These are phyloP conservation scores for Boehmeria nivea DNA, from an alignment of 306 rosid genomes.

Conservation along the genomic window DNA sequence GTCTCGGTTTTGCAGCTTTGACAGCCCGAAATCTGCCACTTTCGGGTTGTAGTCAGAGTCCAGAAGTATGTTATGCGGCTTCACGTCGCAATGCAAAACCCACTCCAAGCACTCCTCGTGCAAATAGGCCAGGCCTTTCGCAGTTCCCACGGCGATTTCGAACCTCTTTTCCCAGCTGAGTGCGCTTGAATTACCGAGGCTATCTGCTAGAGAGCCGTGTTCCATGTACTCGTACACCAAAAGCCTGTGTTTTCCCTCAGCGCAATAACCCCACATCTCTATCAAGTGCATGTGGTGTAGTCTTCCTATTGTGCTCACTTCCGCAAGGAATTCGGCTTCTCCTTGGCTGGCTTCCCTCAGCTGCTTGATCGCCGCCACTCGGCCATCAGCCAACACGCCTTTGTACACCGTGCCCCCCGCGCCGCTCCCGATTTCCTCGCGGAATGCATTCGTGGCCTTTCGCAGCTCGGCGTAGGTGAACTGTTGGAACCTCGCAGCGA, in stretches of 20 bases:
- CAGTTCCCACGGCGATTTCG: constrained; percentile 37
- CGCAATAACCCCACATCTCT: constrained; percentile 47
- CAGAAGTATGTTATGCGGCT: constrained; percentile 56
- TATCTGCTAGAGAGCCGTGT: constrained; percentile 34
- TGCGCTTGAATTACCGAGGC: constrained; percentile 6
- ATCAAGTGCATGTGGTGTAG: constrained; percentile 57
- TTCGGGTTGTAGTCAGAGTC: constrained; percentile 44
- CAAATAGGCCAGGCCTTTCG: constrained; percentile 45
- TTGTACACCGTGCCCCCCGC: constrained; percentile 39
- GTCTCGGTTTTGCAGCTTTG: constrained; percentile 29
- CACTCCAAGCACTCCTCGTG: constrained; percentile 65
- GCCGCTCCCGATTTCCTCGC: constrained; percentile 43
- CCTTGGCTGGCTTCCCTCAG: constrained; percentile 30
- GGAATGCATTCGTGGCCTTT: constrained; percentile 34
- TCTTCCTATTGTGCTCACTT: constrained; percentile 48
- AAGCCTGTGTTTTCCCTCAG: constrained; percentile 44
- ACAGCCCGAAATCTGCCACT: constrained; percentile 55
- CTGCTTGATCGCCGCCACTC: constrained; percentile 33
- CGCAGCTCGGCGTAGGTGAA: constrained; percentile 37
- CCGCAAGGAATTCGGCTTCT: constrained; percentile 43
- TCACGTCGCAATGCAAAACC: constrained; percentile 60
- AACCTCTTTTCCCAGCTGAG: constrained; percentile 40
- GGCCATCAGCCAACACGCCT: constrained; percentile 30
- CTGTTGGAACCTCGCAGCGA: constrained; percentile 28
- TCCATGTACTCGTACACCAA: constrained; percentile 45